phyloP scores from a whole-genome alignment of 2,329 filamentous ascomycete genomes.

The Grosmannia clavigera region DNA sequence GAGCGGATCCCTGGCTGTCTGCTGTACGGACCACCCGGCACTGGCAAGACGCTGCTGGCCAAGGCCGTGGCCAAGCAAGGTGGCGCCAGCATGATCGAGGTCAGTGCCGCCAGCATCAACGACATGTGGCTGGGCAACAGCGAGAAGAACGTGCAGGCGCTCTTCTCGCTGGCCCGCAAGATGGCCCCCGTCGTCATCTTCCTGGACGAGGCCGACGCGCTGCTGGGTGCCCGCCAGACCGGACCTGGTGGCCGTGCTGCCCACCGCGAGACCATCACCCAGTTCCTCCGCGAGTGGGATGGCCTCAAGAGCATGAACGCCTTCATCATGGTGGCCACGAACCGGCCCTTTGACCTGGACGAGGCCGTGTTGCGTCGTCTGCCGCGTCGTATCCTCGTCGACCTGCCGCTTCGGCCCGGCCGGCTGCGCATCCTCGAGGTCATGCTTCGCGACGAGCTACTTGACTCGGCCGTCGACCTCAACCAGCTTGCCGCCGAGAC shows the following conservation, averaged over 20 bases:
- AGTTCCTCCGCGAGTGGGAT: conserved; percentile 95
- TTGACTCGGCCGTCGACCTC: conserved; percentile 44
- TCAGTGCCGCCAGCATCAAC: conserved; percentile 83
- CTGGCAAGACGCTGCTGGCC: conserved; percentile 58
- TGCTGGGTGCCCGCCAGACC: conserved; percentile 66
- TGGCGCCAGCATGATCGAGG: conserved; percentile 66
- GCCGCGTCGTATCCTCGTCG: conserved; percentile 60
- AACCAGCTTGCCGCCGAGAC: conserved; percentile 52
- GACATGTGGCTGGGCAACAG: conserved; percentile 94
- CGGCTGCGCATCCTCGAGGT: conserved; percentile 52
- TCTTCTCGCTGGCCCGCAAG: conserved; percentile 86
- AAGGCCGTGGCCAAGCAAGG: conserved; percentile 58
- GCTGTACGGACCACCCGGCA: conserved; percentile 78
- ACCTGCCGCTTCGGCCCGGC: conserved; percentile 52
- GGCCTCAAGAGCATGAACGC: conserved; percentile 60
- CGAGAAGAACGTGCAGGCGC: conserved; percentile 88
- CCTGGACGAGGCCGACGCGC: conserved; percentile 90
- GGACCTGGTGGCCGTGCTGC: conserved; percentile 48
- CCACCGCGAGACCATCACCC: conserved; percentile 86
- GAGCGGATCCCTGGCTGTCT: conserved; percentile 86
- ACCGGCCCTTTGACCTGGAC: conserved; percentile 88
- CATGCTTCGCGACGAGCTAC: conserved; percentile 53
- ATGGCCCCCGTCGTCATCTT: conserved; percentile 88
- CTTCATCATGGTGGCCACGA: conserved; percentile 97
- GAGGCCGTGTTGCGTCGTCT: conserved; percentile 71